phyloP scores from a whole-genome alignment of 2,329 filamentous ascomycete species.

The Fusarium nurragi region DNA sequence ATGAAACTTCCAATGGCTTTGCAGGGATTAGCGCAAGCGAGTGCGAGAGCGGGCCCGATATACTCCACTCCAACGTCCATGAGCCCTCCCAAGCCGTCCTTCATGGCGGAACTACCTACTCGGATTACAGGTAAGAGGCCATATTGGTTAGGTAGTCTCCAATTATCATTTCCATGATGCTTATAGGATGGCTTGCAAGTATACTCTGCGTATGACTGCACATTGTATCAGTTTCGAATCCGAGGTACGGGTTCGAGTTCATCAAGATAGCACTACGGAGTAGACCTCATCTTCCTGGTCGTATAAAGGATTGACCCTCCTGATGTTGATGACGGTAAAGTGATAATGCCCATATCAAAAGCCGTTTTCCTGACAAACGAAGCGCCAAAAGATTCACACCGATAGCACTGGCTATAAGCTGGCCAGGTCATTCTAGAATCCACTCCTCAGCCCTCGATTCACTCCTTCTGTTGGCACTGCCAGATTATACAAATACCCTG shows the following conservation, averaged over 20 bases:
- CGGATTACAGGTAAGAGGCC: background rate
- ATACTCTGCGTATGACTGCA: too few species aligned
- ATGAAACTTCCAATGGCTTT: background rate
- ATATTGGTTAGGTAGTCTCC: constrained; percentile 1
- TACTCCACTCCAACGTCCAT: constrained; percentile 21
- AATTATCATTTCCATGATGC: background rate
- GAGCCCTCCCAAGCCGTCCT: background rate
- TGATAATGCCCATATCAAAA: background rate
- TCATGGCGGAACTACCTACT: background rate
- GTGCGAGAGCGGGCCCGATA: constrained; percentile 24
- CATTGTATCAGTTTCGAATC: background rate
- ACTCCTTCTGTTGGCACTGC: background rate
- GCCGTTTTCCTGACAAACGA: background rate
- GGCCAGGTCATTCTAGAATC: background rate
- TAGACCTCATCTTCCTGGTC: background rate
- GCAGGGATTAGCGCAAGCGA: constrained; percentile 10
- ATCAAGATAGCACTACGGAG: too few species aligned
- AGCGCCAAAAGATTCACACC: background rate
- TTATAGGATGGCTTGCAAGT: background rate
- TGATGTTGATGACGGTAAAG: background rate
- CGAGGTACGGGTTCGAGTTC: too few species aligned
- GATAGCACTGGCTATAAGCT: background rate
- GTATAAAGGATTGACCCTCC: background rate
- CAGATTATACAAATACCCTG: background rate
- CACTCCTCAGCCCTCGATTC: background rate